These are phyloP conservation scores for Sisymbrium altissimum DNA, from an alignment of 345 rosid species.

Conservation along the genomic window DNA sequence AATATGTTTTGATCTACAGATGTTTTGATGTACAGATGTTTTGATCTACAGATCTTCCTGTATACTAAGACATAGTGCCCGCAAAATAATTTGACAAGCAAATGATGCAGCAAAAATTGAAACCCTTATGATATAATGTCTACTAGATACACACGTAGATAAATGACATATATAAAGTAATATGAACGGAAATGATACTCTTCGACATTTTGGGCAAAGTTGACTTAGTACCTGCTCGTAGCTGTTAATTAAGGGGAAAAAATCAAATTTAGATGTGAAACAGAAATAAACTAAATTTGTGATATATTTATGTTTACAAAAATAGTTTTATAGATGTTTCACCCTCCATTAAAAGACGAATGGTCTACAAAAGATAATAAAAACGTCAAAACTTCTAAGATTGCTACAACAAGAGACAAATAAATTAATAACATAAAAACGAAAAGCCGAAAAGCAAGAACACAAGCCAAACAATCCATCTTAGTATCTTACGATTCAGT, in stretches of 20 bases:
- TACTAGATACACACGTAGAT: background rate
- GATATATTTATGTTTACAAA: no score
- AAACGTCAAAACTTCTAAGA: no score
- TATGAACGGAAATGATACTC: background rate
- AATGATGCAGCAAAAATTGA: background rate
- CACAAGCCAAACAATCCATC: background rate
- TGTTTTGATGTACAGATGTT: no score
- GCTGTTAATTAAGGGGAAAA: background rate
- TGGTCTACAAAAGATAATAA: no score
- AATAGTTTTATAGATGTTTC: no score
- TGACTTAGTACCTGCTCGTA: background rate
- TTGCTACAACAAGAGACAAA: no score
- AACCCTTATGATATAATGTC: background rate
- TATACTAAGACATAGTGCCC: background rate
- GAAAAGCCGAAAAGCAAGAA: background rate
- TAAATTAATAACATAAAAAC: no score
- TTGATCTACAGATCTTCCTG: background rate
- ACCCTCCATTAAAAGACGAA: no score
- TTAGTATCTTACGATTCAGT: background rate
- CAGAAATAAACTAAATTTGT: background rate
- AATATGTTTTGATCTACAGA: background rate
- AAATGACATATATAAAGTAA: background rate
- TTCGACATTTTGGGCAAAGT: conserved; percentile 6
- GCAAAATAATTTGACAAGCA: background rate
- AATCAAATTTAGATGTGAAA: background rate